A percentile compares a stretch with the other conserved stretches of the same genome.
These are phyloP conservation scores for Scedosporium apiospermum DNA, from an alignment of 2,329 filamentous ascomycete genomes.

Conservation along the genomic window DNA sequence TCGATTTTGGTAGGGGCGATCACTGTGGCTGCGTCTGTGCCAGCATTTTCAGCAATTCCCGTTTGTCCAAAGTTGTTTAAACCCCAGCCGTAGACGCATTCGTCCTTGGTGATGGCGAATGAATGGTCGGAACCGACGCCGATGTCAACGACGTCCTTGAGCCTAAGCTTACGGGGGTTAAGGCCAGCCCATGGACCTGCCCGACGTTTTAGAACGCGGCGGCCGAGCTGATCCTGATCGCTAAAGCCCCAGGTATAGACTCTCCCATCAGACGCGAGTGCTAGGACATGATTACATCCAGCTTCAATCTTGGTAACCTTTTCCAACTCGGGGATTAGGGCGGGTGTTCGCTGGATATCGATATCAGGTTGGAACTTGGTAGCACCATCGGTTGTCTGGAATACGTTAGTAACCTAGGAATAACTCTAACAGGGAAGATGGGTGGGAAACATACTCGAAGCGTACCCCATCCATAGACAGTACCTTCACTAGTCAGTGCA, in stretches of 20 bases:
- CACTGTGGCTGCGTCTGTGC: constrained; percentile 23
- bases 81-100: constrained; percentile 68
- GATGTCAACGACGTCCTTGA: constrained; percentile 53
- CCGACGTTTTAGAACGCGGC: constrained; percentile 40
- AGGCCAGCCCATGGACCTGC: constrained; percentile 26
- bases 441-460: background rate
- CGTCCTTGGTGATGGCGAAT: constrained; percentile 60
- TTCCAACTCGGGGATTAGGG: background rate
- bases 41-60: constrained; percentile 32
- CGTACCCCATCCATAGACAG: background rate
- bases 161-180: constrained; percentile 44
- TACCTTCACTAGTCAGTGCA: background rate
- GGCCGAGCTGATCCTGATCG: constrained; percentile 44
- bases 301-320: constrained; percentile 39
- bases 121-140: constrained; percentile 54
- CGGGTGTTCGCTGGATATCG: constrained; percentile 28
- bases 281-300: constrained; percentile 57
- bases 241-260: constrained; percentile 53
- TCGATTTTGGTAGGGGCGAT: too few species aligned
- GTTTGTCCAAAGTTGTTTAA: constrained; percentile 71
- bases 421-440: too few species aligned
- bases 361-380: constrained; percentile 10
- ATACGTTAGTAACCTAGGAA: too few species aligned
- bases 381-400: too few species aligned
- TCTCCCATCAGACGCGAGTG: constrained; percentile 46